Evolutionary conservation across 345 rosid species (phyloP), one percentile per base, ranked within the genome.

Genomic region (Eucalyptus decipiens): DNA sequence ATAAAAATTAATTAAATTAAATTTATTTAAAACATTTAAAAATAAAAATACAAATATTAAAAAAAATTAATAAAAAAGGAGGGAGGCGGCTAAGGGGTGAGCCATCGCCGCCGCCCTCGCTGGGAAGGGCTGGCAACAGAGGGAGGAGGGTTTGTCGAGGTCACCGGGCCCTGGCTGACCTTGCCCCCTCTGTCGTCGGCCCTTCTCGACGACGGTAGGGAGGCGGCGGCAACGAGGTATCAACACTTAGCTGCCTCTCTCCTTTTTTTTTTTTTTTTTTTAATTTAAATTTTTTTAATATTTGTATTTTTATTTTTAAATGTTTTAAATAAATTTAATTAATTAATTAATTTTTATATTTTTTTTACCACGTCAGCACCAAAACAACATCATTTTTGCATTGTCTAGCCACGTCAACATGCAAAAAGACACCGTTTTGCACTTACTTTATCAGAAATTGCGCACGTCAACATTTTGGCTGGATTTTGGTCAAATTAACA

Each of bases 141-240:
- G 50, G 17, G 50, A 4, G 16, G 17, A 49, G 51, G 3, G 17
- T 48, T 2, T 0, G 0, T 13, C 0, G 6, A 0, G 50, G 50
- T 48, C 1, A 1, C 15, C 1, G 1, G 0, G 50, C 50, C 50
- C 0, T 14, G 6, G 51, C 0, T 2, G 1, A 49, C 17, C 51
- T 17, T 49, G 2, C 51, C 51, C 13, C 7, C 6, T 49, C 16
- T 1, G 0, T 49, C 0, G 1, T 0, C 0, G 0, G 6, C 51
- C 17, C 51, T 49, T 49, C 3, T 1, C 6, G 1, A 0, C 0
- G 0, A 2, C 17, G 0, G 1, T 2, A 49, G 6, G 6, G 16
- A 14, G 51, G 51, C 1, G 0, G 3, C 7, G 3, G 17, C 6
- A 17, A 1, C 16, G 1, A 49, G 1, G 17, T 1, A 3, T 49